These are phyloP conservation scores for Quercus ilex DNA, from an alignment of 306 rosid genomes.

Conservation along the genomic window DNA sequence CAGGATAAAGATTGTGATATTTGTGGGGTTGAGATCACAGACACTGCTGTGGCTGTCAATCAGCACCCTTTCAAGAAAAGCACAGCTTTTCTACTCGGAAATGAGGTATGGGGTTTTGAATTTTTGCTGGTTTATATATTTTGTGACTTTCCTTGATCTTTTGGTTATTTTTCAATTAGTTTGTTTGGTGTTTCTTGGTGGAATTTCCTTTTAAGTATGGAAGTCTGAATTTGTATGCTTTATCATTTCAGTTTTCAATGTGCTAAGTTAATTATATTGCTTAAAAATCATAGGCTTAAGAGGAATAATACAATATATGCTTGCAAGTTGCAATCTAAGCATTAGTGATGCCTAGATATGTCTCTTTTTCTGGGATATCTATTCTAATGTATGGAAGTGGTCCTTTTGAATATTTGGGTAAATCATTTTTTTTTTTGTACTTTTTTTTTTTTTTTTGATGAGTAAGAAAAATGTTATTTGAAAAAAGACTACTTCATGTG, in stretches of 20 bases:
- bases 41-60: conserved; percentile 67
- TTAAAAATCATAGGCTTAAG: not conserved
- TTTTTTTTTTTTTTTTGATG: too few species aligned
- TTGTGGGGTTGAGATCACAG: conserved; percentile 90
- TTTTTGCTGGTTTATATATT: not conserved
- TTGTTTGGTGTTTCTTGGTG: not conserved
- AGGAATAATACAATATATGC: not conserved
- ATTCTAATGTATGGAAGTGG: not conserved
- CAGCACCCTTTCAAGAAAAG: conserved; percentile 77
- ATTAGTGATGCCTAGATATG: not conserved
- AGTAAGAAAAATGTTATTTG: too few species aligned
- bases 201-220: not conserved
- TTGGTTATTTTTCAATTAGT: not conserved
- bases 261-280: not conserved
- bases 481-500: too few species aligned
- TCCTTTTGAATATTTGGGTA: not conserved
- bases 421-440: not conserved
- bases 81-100: conserved; percentile 90
- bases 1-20: conserved; percentile 78
- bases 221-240: not conserved
- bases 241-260: not conserved
- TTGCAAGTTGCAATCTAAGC: not conserved
- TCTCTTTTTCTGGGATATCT: not conserved
- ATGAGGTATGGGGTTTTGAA: conserved; percentile 54
- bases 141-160: not conserved